Percentiles rank a stretch among this genome's conserved stretches.
Conservation (phyloP, 257 asterid genomes). For the Solanum bulbocastanum region DNA sequence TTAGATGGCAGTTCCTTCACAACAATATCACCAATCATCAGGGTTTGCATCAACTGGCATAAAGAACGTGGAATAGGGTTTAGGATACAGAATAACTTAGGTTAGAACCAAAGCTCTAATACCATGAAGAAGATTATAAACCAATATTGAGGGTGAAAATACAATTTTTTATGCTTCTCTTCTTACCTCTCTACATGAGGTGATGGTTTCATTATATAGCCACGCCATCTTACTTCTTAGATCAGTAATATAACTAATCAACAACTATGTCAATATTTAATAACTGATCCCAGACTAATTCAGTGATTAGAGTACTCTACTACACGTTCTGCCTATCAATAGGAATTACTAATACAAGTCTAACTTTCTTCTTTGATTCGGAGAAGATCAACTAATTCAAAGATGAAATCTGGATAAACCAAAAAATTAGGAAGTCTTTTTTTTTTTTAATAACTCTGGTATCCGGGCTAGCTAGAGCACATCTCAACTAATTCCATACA, state of each 20-base stretch:
- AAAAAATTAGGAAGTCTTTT: background rate
- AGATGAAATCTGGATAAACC: background rate
- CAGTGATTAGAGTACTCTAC: background rate
- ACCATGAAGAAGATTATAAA: background rate
- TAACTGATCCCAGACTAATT: background rate
- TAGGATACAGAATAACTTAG: background rate
- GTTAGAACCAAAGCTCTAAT: background rate
- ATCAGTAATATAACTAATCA: background rate
- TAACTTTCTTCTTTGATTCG: background rate
- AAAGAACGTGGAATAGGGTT: background rate
- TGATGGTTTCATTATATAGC: background rate
- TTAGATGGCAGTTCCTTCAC: background rate
- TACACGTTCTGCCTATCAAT: background rate
- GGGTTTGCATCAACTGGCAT: background rate
- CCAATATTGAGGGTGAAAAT: background rate
- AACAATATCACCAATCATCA: background rate
- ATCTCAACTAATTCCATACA: background rate
- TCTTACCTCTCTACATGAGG: background rate
- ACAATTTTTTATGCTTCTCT: background rate
- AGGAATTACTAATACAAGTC: background rate
- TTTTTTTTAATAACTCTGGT: background rate
- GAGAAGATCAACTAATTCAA: background rate
- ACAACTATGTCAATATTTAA: background rate
- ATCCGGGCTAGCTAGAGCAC: background rate
- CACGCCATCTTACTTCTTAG: background rate